Evolutionary conservation across 2,329 filamentous ascomycete genomes (phyloP).

Genomic region (Trichoderma sp.): DNA sequence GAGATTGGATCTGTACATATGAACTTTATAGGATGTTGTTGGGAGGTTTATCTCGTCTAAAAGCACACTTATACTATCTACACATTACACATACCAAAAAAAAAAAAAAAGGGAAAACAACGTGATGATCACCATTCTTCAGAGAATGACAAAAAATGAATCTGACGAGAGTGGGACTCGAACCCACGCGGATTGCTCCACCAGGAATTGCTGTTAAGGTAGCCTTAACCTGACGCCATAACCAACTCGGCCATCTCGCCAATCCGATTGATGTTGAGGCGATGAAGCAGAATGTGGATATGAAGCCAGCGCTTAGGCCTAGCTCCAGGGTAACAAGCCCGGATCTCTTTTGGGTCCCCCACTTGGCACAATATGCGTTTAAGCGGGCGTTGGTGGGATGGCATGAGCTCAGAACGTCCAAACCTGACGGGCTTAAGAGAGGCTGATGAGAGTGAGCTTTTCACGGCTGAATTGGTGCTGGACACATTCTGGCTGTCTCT

Average conservation of each 20-base stretch:
- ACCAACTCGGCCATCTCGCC: slow-evolving; percentile 21
- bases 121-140: neutral
- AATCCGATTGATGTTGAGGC: slow-evolving; percentile 2
- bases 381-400: slow-evolving; percentile 21
- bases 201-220: slow-evolving; percentile 23
- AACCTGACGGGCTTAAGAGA: neutral
- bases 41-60: neutral
- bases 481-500: neutral
- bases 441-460: neutral
- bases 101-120: neutral
- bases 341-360: neutral
- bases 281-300: neutral
- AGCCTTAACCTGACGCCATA: slow-evolving; percentile 22
- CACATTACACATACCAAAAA: no score
- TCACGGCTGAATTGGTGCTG: neutral
- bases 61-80: no score
- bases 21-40: neutral
- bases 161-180: slow-evolving; percentile 24
- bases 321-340: neutral
- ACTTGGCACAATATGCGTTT: slow-evolving; percentile 10
- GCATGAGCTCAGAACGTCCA: neutral
- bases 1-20: neutral
- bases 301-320: neutral
- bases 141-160: neutral
- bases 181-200: slow-evolving; percentile 24